These are phyloP conservation scores for Diaporthe nobilis DNA, from an alignment of 2,329 filamentous ascomycete genomes.

Conservation along the genomic window DNA sequence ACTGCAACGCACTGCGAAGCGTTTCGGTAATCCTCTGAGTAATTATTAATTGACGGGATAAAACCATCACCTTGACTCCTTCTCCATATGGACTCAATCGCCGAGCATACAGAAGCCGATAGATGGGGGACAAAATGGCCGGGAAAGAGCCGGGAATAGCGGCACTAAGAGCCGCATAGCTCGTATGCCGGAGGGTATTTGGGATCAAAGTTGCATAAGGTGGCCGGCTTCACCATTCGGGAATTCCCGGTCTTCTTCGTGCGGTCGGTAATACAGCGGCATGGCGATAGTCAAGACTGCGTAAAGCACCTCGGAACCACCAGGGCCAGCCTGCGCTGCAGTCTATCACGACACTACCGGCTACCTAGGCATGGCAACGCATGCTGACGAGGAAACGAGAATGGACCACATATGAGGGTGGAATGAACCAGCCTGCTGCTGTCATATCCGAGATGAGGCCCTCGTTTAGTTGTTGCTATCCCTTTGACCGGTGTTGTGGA, in stretches of 20 bases:
- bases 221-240: slow-evolving; percentile 42
- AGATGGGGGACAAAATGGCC: neutral
- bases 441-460: slow-evolving; percentile 76
- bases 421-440: slow-evolving; percentile 64
- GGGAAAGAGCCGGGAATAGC: slow-evolving; percentile 3
- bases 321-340: slow-evolving; percentile 64
- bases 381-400: slow-evolving; percentile 69
- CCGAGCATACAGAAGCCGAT: neutral
- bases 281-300: slow-evolving; percentile 64
- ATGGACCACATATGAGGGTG: slow-evolving; percentile 63
- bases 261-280: slow-evolving; percentile 64
- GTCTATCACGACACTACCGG: slow-evolving; percentile 51
- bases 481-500: slow-evolving; percentile 71
- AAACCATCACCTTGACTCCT: no score
- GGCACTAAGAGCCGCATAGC: slow-evolving; percentile 6
- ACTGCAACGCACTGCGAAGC: neutral
- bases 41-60: no score
- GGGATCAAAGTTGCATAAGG: slow-evolving; percentile 48
- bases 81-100: neutral
- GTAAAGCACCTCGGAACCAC: slow-evolving; percentile 66
- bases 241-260: slow-evolving; percentile 60
- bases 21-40: neutral
- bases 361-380: slow-evolving; percentile 67
- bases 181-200: neutral
- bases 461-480: slow-evolving; percentile 73